Conservation (phyloP, 2,329 filamentous ascomycete genomes). For the Chrysosphaeria jannelii region DNA sequence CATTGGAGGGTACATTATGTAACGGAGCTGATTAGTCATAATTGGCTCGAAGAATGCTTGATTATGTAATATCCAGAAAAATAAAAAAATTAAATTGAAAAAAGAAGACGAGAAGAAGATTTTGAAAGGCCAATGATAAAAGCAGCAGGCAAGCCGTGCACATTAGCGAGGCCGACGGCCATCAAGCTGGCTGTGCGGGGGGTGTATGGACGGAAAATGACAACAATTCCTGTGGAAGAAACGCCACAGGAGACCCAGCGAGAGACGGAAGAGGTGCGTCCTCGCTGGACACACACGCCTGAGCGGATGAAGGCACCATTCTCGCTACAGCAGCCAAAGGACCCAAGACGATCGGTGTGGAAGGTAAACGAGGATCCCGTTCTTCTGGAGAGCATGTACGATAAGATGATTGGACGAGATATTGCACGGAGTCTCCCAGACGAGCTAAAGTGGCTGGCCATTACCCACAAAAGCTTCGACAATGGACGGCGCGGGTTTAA, state of each 20-base stretch:
- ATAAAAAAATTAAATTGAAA: too few relatives aligned
- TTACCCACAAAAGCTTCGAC: slow-evolving; percentile 97
- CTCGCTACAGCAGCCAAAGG: slow-evolving; percentile 25
- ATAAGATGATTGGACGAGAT: slow-evolving; percentile 38
- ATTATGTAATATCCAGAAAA: too few relatives aligned
- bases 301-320: slow-evolving; percentile 38
- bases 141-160: too few relatives aligned
- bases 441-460: slow-evolving; percentile 83
- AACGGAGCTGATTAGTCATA: too few relatives aligned
- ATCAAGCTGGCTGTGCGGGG: too few relatives aligned
- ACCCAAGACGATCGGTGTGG: slow-evolving; percentile 23
- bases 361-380: slow-evolving; percentile 45
- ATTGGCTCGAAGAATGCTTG: too few relatives aligned
- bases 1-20: too few relatives aligned
- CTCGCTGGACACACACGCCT: slow-evolving; percentile 44
- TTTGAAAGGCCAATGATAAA: too few relatives aligned
- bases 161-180: too few relatives aligned
- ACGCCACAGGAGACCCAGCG: slow-evolving; percentile 1
- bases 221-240: too few relatives aligned
- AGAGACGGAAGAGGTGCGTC: slow-evolving; percentile 7
- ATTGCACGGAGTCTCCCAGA: slow-evolving; percentile 52
- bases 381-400: slow-evolving; percentile 49
- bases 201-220: too few relatives aligned
- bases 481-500: slow-evolving; percentile 86
- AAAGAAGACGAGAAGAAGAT: too few relatives aligned